Evolutionary conservation across 176 grass and related monocot genomes (phyloP).

Genomic region (Raddia guianensis): DNA sequence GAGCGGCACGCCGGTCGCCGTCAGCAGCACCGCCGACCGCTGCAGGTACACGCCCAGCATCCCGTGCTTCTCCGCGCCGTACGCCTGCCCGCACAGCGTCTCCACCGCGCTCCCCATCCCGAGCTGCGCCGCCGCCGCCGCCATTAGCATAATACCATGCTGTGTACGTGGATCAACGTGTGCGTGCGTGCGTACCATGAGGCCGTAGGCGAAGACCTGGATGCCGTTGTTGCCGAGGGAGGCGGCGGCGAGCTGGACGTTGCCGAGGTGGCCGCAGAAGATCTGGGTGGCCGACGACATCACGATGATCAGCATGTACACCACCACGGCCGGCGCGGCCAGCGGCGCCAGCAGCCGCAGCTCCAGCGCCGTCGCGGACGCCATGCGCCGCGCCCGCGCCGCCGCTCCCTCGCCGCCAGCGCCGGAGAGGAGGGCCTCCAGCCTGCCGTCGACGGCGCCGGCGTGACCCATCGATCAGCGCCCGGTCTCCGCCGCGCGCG

Average conservation of each 20-base stretch:
- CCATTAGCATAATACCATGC: background rate
- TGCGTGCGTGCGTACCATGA: slow-evolving; percentile 46
- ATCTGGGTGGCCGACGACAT: slow-evolving; percentile 69
- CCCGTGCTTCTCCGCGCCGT: slow-evolving; percentile 72
- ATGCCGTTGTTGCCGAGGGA: slow-evolving; percentile 84
- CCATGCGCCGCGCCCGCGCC: slow-evolving; percentile 33
- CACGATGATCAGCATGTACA: slow-evolving; percentile 71
- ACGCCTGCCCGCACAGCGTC: slow-evolving; percentile 91
- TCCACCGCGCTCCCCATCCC: slow-evolving; percentile 95
- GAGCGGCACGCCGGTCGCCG: slow-evolving; percentile 72
- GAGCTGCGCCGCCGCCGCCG: slow-evolving; percentile 40
- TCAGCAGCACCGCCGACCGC: slow-evolving; percentile 71
- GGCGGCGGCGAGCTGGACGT: slow-evolving; percentile 74
- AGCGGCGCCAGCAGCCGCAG: slow-evolving; percentile 52
- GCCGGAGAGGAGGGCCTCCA: slow-evolving; percentile 60
- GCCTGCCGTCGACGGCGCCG: slow-evolving; percentile 28
- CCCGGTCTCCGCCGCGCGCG: no score
- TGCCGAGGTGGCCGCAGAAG: slow-evolving; percentile 74
- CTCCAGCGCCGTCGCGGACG: slow-evolving; percentile 45
- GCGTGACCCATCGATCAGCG: background rate
- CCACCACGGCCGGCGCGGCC: slow-evolving; percentile 57
- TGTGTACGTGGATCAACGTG: background rate
- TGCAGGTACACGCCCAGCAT: slow-evolving; percentile 92
- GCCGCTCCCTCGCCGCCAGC: background rate
- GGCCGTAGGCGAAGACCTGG: slow-evolving; percentile 76